Conservation (phyloP, 2,329 filamentous ascomycete genomes). For the Colletotrichum limetticola region DNA sequence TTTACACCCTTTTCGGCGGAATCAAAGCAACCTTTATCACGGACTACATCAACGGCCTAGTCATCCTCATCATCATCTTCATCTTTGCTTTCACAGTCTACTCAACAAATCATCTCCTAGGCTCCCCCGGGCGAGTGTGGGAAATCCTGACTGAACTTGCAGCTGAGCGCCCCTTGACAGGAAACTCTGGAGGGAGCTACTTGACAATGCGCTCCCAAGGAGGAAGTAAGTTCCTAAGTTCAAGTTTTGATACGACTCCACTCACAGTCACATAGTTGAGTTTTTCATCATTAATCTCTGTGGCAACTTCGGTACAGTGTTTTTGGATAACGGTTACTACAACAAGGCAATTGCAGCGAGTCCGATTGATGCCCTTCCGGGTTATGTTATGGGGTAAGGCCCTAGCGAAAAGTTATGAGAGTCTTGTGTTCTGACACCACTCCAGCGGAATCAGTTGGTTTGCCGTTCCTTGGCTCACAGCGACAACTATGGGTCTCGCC, state of each 20-base stretch:
- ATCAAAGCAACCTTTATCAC: slow-evolving; percentile 91
- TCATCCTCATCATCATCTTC: slow-evolving; percentile 85
- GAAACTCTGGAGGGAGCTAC: slow-evolving; percentile 85
- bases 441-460: slow-evolving; percentile 82
- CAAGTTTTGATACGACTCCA: neutral
- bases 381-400: slow-evolving; percentile 78
- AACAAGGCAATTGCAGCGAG: slow-evolving; percentile 93
- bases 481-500: slow-evolving; percentile 87
- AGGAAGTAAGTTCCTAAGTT: slow-evolving; percentile 57
- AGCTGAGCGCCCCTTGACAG: slow-evolving; percentile 76
- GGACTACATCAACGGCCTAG: slow-evolving; percentile 88
- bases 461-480: slow-evolving; percentile 89
- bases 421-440: neutral
- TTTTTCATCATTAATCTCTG: slow-evolving; percentile 93
- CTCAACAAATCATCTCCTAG: slow-evolving; percentile 76
- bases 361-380: slow-evolving; percentile 86
- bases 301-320: slow-evolving; percentile 86
- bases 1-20: slow-evolving; percentile 82
- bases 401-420: neutral
- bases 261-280: slow-evolving; percentile 56
- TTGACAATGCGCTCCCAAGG: slow-evolving; percentile 86
- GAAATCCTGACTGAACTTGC: slow-evolving; percentile 79
- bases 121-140: slow-evolving; percentile 81
- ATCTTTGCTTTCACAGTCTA: slow-evolving; percentile 87
- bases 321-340: slow-evolving; percentile 89